Conservation (phyloP, 2,329 filamentous ascomycete species). For the Scedosporium aurantiacum region DNA sequence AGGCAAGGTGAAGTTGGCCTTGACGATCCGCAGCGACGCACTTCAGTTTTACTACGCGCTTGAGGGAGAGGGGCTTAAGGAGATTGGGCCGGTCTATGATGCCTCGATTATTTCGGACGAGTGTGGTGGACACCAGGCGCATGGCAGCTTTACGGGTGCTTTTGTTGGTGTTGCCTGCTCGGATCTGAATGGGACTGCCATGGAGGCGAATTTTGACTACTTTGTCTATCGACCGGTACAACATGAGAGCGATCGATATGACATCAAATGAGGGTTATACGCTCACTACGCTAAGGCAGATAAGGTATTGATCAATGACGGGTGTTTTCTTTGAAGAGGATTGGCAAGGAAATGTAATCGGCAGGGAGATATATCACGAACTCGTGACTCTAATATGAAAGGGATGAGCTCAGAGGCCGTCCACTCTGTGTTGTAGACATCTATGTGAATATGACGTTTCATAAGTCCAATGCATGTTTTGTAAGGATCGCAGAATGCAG, state of each 20-base stretch:
- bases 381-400: no score
- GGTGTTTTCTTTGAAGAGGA: neutral
- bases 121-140: conserved; percentile 48
- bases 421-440: no score
- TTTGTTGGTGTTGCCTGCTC: conserved; percentile 47
- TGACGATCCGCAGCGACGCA: conserved; percentile 32
- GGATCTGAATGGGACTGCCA: conserved; percentile 40
- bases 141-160: conserved; percentile 54
- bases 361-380: no score
- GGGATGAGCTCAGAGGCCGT: no score
- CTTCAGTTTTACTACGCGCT: conserved; percentile 48
- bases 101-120: conserved; percentile 51
- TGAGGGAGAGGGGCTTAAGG: conserved; percentile 29
- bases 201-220: conserved; percentile 37
- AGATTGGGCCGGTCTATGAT: conserved; percentile 45
- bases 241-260: conserved; percentile 37
- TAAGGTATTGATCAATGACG: neutral
- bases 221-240: conserved; percentile 39
- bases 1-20: conserved; percentile 41
- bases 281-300: neutral
- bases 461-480: no score
- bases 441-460: no score
- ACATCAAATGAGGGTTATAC: conserved; percentile 12
- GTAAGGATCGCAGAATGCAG: no score
- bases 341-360: no score